Evolutionary conservation across 2,329 filamentous ascomycete species (phyloP).

Genomic region (Emergomyces africanus): DNA sequence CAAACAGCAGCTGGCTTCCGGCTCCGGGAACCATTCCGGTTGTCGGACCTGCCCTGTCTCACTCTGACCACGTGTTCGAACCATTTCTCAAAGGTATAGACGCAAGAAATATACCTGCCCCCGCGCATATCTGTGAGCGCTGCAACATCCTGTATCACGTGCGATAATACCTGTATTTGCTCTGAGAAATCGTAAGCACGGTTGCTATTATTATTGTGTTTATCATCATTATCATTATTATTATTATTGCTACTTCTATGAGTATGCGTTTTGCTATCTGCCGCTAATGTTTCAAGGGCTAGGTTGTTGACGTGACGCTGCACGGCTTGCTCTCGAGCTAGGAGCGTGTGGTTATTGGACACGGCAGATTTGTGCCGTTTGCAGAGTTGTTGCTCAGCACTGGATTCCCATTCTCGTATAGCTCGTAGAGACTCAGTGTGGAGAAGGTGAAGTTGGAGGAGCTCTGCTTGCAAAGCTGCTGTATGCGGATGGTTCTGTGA

Average conservation of each 20-base stretch:
- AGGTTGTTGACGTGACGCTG: conserved; percentile 25
- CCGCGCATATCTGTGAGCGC: conserved; percentile 17
- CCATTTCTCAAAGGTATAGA: conserved; percentile 27
- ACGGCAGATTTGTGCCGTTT: conserved; percentile 25
- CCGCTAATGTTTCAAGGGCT: conserved; percentile 22
- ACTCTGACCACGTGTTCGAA: conserved; percentile 19
- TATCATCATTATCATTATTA: neutral
- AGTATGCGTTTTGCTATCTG: conserved; percentile 17
- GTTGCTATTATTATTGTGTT: neutral
- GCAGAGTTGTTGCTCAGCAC: conserved; percentile 19
- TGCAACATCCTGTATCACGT: conserved; percentile 26
- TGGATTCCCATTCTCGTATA: conserved; percentile 20
- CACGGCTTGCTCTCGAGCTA: conserved; percentile 20
- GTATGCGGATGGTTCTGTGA: conserved; percentile 21
- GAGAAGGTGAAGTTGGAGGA: conserved; percentile 31
- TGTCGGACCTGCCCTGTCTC: conserved; percentile 8
- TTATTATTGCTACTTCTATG: conserved; percentile 7
- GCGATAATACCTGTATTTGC: conserved; percentile 28
- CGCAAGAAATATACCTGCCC: conserved; percentile 19
- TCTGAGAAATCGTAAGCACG: conserved; percentile 18
- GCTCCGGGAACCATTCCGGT: conserved; percentile 1
- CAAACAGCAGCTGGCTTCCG: neutral
- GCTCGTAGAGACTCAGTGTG: conserved; percentile 20
- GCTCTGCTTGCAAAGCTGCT: conserved; percentile 28
- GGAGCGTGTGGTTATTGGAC: conserved; percentile 19